Conservation (phyloP, 306 rosid genomes). For the Medicago truncatula region MtrunA17r5.0-ANR NC_053049.1:42383001-42383500, state of each 20-base stretch:
- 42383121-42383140: not conserved
- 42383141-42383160: not conserved
- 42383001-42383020: not conserved
- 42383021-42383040: not conserved
- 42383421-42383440: not conserved
- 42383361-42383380: not conserved
- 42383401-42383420: no score
- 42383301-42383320: no score
- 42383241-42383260: not conserved
- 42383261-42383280: not conserved
- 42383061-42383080: not conserved
- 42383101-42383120: not conserved
- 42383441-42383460: conserved; percentile 4
- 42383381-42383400: not conserved
- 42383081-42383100: not conserved
- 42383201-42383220: not conserved
- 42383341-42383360: not conserved
- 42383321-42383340: not conserved
- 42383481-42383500: conserved; percentile 7
- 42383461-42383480: conserved; percentile 7
- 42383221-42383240: not conserved
- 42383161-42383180: not conserved
- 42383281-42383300: not conserved
- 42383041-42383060: not conserved
- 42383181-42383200: not conserved